Evolutionary conservation across 352 stramenopile genomes (phyloP).

Genomic region (Globisporangium lucens): DNA sequence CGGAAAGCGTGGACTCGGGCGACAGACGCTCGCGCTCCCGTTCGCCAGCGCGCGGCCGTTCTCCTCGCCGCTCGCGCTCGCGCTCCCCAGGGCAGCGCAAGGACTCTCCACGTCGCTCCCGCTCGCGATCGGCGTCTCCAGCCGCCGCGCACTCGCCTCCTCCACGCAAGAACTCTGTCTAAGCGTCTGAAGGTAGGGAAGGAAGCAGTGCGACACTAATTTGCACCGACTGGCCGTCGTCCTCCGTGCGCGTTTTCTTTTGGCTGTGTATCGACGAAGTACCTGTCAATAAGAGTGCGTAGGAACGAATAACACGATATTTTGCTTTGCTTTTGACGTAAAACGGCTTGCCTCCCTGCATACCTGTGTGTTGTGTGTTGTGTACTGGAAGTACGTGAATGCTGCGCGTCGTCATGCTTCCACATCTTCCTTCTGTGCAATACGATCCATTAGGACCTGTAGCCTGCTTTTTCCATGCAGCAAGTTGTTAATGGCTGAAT

Average conservation of each 20-base stretch:
- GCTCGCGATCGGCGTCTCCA: constrained; percentile 61
- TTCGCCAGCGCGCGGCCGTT: constrained; percentile 54
- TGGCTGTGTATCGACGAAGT: constrained; percentile 3
- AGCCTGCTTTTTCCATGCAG: neutral
- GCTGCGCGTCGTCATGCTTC: neutral
- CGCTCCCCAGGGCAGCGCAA: constrained; percentile 58
- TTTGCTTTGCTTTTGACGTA: constrained; percentile 12
- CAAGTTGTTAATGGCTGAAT: neutral
- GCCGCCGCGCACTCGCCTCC: constrained; percentile 45
- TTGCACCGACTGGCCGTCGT: neutral
- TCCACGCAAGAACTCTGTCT: constrained; percentile 72
- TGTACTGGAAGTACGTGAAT: neutral
- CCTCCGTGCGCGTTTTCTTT: neutral
- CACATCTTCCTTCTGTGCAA: neutral
- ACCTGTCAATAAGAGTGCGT: neutral
- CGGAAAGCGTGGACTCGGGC: constrained; percentile 31
- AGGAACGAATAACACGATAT: constrained; percentile 13
- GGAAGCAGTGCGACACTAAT: neutral
- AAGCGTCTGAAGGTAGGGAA: constrained; percentile 23
- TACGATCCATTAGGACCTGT: neutral
- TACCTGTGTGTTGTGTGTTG: too few relatives aligned
- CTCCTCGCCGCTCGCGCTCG: constrained; percentile 68
- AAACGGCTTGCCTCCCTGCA: neutral
- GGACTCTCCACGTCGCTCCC: constrained; percentile 66
- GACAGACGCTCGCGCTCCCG: constrained; percentile 51